Base-by-base conservation (phyloP, 1,284 basidiomycete species). In the Afroboletus lepidellus region DNA sequence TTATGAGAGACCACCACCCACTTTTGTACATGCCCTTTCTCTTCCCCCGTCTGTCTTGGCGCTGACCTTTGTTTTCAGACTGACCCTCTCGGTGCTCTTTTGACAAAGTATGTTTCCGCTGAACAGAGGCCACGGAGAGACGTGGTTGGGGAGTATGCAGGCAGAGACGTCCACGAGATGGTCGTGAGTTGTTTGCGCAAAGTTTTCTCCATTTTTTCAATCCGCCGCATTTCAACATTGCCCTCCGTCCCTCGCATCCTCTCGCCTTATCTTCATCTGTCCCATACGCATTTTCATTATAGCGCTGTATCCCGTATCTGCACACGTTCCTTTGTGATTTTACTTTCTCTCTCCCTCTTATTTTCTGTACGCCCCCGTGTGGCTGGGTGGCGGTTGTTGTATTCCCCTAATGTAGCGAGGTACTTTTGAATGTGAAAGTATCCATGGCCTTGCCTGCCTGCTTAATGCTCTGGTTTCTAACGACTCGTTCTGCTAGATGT, bases 71-170 rank as follows among this genome's bases (percentile, higher is more conserved):
- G 13, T 39, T 72, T 73, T 63, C 77, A 92, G 89, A 90, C 86
- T 56, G 90, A 91, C 73, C 87, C 88, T 39, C 77, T 92, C 71
- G 83, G 79, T 72, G 83, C 82, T 41, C 78, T 91, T 36, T 74
- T 92, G 67, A 84, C 79, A 61, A 92, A 90, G 80, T 86, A 91
- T 73, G 84, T 92, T 67, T 80, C 86, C 41, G 81, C 84, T 64
- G 85, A 90, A 65, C 77, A 77, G 63, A 77, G 90, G 15, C 90
- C 90, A 23, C 70, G 71, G 45, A 78, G 90, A 67, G 88, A 92
- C 64, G 60, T 87, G 30, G 77, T 76, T 23, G 90, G 89, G 55
- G 84, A 88, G 42, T 90, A 86, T 80, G 74, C 81, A 54, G 76
- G 77, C 29, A 76, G 71, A 53, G 87, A 90, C 61, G 81, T 90